These are phyloP conservation scores for Termitomyces sp. DNA, from an alignment of 768 basidiomycete species.

Conservation along the genomic window DNA sequence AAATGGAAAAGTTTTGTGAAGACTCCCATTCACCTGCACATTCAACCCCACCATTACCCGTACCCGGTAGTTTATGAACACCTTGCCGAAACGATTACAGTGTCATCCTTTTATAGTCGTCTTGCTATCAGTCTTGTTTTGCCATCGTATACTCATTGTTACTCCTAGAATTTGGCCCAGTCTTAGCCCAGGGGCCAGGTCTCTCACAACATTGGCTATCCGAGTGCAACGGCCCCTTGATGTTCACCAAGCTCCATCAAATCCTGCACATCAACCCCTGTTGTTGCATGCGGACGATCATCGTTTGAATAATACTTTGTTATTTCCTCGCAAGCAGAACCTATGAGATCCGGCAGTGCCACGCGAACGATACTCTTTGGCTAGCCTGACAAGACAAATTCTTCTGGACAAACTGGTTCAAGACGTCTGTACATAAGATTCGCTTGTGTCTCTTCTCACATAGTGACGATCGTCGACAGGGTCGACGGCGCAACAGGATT, in stretches of 20 bases:
- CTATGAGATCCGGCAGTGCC: too few relatives aligned
- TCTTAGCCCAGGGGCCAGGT: not conserved
- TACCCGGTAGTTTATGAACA: not conserved
- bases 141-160: not conserved
- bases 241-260: constrained; percentile 5
- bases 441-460: not conserved
- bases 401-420: not conserved
- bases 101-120: not conserved
- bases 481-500: not conserved
- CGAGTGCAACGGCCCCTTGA: constrained; percentile 6
- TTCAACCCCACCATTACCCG: not conserved
- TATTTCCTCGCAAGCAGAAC: not conserved
- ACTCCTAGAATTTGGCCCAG: not conserved
- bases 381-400: too few relatives aligned
- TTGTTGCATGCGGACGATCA: constrained; percentile 11
- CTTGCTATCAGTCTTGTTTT: not conserved
- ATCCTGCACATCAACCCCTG: constrained; percentile 13
- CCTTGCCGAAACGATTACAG: not conserved
- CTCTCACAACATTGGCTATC: not conserved
- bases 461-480: not conserved
- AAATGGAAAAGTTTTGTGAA: constrained; percentile 9
- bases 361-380: not conserved
- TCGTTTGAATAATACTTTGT: not conserved
- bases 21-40: constrained; percentile 1
- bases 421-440: not conserved